phyloP scores from a whole-genome alignment of 257 asterid genomes.

The Nicotiana undulata region DNA sequence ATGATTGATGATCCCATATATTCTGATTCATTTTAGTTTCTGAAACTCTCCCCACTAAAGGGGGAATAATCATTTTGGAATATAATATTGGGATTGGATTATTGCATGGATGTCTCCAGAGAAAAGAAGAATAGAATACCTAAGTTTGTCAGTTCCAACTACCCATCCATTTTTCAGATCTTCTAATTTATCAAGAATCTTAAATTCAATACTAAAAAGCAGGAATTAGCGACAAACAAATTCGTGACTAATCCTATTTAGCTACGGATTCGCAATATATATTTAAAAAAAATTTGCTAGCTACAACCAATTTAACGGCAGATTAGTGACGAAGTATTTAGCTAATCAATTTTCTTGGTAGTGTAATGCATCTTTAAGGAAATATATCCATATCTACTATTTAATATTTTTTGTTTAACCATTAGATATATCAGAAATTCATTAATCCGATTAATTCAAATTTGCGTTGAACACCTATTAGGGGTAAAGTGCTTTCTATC shows the following conservation, averaged over 20 bases:
- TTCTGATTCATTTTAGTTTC: slow-evolving; percentile 8
- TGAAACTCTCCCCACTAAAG: slow-evolving; percentile 24
- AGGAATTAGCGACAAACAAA: no score
- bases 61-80: slow-evolving; percentile 17
- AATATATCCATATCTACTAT: neutral
- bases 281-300: no score
- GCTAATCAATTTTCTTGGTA: no score
- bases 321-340: no score
- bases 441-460: no score
- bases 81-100: neutral
- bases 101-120: neutral
- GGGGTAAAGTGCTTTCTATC: neutral
- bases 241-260: no score
- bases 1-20: neutral
- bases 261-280: no score
- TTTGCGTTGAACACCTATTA: neutral
- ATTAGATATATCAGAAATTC: no score
- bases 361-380: neutral
- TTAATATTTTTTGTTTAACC: no score
- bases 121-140: neutral
- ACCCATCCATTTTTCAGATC: neutral
- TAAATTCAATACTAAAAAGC: no score
- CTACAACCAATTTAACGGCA: no score
- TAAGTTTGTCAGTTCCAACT: neutral
- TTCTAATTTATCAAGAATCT: neutral